Evolutionary conservation across 2,329 filamentous ascomycete genomes (phyloP).

Genomic region (Claviceps citrina): DNA sequence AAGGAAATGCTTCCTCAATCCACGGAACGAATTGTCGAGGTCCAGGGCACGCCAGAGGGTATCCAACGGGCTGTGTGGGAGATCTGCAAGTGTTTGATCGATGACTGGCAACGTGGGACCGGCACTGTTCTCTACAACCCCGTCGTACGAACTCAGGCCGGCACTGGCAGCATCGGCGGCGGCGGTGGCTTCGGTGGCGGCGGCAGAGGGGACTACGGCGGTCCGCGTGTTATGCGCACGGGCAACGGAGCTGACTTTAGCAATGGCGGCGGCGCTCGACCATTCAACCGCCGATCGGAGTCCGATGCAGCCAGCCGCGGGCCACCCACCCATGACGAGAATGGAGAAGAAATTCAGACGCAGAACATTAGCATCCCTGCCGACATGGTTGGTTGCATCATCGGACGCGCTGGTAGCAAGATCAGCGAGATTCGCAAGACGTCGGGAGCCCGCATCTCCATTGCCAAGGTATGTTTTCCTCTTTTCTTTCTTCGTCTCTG

Average conservation of each 20-base stretch:
- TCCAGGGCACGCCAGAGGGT: constrained; percentile 85
- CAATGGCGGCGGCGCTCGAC: constrained; percentile 50
- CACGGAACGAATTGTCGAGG: constrained; percentile 92
- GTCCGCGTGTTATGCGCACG: constrained; percentile 74
- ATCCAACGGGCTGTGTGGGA: constrained; percentile 97
- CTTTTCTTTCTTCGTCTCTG: background rate
- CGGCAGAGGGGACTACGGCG: constrained; percentile 38
- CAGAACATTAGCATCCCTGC: constrained; percentile 99
- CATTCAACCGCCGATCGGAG: constrained; percentile 66
- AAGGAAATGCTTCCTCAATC: constrained; percentile 99
- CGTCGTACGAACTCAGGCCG: constrained; percentile 66
- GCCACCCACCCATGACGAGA: constrained; percentile 80
- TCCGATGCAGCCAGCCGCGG: constrained; percentile 67
- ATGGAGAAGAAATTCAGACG: constrained; percentile 93
- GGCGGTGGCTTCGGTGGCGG: constrained; percentile 19
- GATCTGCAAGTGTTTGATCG: constrained; percentile 94
- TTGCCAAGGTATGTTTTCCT: constrained; percentile 55
- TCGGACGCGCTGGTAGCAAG: constrained; percentile 86
- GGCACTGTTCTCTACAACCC: constrained; percentile 97
- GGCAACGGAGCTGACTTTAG: constrained; percentile 97
- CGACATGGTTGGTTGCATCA: constrained; percentile 99
- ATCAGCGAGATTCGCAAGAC: constrained; percentile 98
- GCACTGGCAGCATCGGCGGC: constrained; percentile 31
- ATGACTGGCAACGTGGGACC: constrained; percentile 94
- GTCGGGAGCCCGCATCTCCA: constrained; percentile 91